Base-by-base conservation (phyloP, 2,329 filamentous ascomycete genomes). In the Trematosphaeria pertusa region DNA sequence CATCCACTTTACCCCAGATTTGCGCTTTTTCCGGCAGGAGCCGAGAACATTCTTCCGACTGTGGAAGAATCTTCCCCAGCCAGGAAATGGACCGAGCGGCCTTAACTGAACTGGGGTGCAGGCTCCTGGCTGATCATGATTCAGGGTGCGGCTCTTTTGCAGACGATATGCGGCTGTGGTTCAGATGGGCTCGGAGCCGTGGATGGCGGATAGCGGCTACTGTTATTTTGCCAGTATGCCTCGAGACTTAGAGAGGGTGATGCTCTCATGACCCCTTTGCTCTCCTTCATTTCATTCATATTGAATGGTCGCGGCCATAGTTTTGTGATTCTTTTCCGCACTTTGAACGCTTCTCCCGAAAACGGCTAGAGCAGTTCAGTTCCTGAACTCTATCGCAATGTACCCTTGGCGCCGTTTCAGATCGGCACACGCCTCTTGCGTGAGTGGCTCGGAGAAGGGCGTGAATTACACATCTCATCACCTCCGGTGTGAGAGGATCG, bases 1-100 rank as follows among this genome's bases (percentile, higher is more conserved):
- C 59, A 52, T 54, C 50, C 42, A 37, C 22, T 58, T 59, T 61
- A 56, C 61, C 59, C 57, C 58, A 58, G 59, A 57, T 60, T 56
- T 49, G 37, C 45, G 28, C 43, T 15, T 19, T 44, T 38, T 28
- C 31, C 52, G 47, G 43, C 36, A 52, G 44, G 42, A 39, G 26
- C 54, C 45, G 49, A 44, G 37, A 47, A 37, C 17, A 35, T 37
- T 52, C 40, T 50, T 50, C 49, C 40, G 37, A 18, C 21, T 32
- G 9, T 18, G 24, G 20, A 37, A 49, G 12, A n/a, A 30, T 20
- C 21, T 28, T 24, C n/a, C 9, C 33, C 7, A 15, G 34, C 21
- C 26, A 35, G 20, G 24, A 18, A 17, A 21, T 15, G 12, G n/a
- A 15, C 21, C 15, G 30, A 37, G 32, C 11, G 30, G 7, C 24